Conservation (phyloP, 495 filamentous ascomycete species). For the Elaphomyces granulatus region DNA sequence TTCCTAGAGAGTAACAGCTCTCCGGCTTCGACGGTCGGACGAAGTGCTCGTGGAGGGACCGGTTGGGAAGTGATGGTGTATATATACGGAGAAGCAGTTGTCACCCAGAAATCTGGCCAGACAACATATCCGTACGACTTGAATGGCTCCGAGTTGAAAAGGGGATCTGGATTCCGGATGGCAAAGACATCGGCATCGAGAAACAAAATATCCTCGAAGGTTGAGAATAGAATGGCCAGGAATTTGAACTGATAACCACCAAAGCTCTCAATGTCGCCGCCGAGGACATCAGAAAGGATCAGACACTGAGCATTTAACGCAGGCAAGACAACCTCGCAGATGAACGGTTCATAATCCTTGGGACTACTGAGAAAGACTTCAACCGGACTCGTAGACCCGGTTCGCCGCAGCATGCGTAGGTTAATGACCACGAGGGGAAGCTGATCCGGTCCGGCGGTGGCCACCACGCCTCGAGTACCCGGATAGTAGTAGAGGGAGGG, state of each 20-base stretch:
- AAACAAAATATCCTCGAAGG: constrained; percentile 46
- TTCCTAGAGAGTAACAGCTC: constrained; percentile 43
- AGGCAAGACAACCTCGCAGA: constrained; percentile 40
- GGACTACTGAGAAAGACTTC: constrained; percentile 41
- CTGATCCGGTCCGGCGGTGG: constrained; percentile 31
- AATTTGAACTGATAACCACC: constrained; percentile 44
- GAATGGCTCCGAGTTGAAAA: constrained; percentile 39
- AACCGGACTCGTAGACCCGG: constrained; percentile 40
- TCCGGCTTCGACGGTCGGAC: constrained; percentile 40
- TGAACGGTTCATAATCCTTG: constrained; percentile 31
- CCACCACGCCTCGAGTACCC: constrained; percentile 40
- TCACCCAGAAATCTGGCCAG: constrained; percentile 50
- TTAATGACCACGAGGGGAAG: constrained; percentile 35
- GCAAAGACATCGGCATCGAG: constrained; percentile 47
- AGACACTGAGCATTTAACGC: constrained; percentile 38
- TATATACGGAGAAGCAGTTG: constrained; percentile 37
- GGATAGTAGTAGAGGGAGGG: too few species aligned
- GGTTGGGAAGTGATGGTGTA: constrained; percentile 38
- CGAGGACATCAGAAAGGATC: constrained; percentile 32
- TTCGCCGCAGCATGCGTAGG: constrained; percentile 42
- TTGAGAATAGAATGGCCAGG: constrained; percentile 44
- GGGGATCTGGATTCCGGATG: constrained; percentile 33
- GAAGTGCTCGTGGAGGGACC: constrained; percentile 22
- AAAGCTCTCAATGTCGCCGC: constrained; percentile 22
- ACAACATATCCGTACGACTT: constrained; percentile 37